Evolutionary conservation across 2,329 filamentous ascomycete species (phyloP).

Genomic region (Trichoderma simmonsii): DNA sequence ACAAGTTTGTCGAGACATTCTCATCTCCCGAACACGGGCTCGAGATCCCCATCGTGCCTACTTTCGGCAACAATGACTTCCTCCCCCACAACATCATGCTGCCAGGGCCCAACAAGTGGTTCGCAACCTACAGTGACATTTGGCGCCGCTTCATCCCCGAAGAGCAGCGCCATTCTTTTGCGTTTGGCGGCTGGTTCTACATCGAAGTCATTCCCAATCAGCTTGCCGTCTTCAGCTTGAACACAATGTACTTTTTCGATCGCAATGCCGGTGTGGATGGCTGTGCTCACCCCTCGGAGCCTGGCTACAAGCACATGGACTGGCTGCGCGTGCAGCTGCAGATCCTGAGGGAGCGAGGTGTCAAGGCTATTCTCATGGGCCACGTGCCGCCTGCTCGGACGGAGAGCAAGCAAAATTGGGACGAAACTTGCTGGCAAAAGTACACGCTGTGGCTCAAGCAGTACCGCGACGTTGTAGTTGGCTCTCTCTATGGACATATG

Average conservation of each 20-base stretch:
- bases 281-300: conserved; percentile 73
- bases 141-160: conserved; percentile 90
- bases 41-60: conserved; percentile 78
- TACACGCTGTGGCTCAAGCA: conserved; percentile 88
- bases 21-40: conserved; percentile 56
- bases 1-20: conserved; percentile 75
- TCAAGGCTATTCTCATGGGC: conserved; percentile 93
- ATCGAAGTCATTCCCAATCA: conserved; percentile 84
- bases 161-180: conserved; percentile 85
- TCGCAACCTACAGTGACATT: conserved; percentile 70
- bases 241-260: conserved; percentile 94
- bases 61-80: conserved; percentile 95
- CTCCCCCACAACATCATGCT: conserved; percentile 93
- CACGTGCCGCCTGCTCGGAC: conserved; percentile 92
- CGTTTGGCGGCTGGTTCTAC: conserved; percentile 91
- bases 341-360: conserved; percentile 73
- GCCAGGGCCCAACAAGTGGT: conserved; percentile 82
- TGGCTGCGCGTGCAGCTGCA: conserved; percentile 90
- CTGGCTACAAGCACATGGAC: conserved; percentile 92
- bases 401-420: conserved; percentile 81
- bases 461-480: conserved; percentile 84
- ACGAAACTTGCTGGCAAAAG: conserved; percentile 97
- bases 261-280: conserved; percentile 93
- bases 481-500: conserved; percentile 88
- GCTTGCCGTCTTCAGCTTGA: conserved; percentile 88